A percentile compares a stretch with the other conserved stretches of the same genome.
phyloP scores from a whole-genome alignment of 1,284 basidiomycete genomes.

The Filobasidium uniguttulatum region DNA sequence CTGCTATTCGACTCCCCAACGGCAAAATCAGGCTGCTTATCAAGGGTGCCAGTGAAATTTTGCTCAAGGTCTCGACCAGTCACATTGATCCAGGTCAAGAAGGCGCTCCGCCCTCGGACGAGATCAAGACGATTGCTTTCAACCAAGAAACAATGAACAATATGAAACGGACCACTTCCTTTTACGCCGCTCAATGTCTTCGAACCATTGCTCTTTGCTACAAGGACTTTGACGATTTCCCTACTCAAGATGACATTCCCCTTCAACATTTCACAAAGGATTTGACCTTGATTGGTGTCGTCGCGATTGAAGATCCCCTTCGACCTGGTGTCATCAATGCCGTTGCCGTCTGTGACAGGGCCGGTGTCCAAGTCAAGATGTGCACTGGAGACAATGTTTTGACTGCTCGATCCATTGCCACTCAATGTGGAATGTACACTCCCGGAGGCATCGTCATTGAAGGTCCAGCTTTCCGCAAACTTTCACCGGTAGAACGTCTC shows the following conservation, averaged over 20 bases:
- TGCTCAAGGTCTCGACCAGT: conserved; percentile 44
- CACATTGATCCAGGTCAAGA: conserved; percentile 52
- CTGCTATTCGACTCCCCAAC: conserved; percentile 54
- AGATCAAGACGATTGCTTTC: conserved; percentile 49
- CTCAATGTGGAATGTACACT: conserved; percentile 88
- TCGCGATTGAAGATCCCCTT: conserved; percentile 91
- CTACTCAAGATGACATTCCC: conserved; percentile 45
- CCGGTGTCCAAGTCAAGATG: conserved; percentile 97
- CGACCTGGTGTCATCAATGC: conserved; percentile 78
- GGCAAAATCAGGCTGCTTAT: conserved; percentile 61
- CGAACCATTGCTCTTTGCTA: conserved; percentile 89
- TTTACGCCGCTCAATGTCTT: conserved; percentile 90
- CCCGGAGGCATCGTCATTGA: conserved; percentile 93
- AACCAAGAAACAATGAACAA: conserved; percentile 57
- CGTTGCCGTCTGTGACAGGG: conserved; percentile 68
- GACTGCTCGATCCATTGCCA: conserved; percentile 69
- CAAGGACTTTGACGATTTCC: conserved; percentile 66
- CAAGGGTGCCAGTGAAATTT: conserved; percentile 90
- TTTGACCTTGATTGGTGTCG: conserved; percentile 72
- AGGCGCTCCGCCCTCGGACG: conserved; percentile 22
- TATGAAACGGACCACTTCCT: conserved; percentile 79
- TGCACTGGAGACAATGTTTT: conserved; percentile 96
- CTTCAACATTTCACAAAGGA: conserved; percentile 59
- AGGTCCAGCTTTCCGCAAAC: conserved; percentile 56
- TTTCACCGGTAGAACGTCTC: conserved; percentile 40